Conservation (phyloP, 176 grass and related monocot species). For the Rhynchospora breviuscula region DNA sequence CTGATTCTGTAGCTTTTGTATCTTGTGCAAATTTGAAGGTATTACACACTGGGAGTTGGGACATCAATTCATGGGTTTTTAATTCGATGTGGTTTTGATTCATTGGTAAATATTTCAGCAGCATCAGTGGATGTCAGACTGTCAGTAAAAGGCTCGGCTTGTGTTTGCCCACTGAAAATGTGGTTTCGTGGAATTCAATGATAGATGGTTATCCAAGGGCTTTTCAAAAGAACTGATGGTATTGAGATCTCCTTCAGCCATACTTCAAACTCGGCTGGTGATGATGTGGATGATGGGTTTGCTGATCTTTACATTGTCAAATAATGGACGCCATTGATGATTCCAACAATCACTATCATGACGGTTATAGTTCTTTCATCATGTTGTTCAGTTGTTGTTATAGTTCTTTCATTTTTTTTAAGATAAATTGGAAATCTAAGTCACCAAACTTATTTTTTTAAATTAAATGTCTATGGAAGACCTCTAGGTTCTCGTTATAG, state of each 20-base stretch:
- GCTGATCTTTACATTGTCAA: slow-evolving; percentile 92
- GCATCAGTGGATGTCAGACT: slow-evolving; percentile 47
- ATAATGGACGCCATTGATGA: slow-evolving; percentile 94
- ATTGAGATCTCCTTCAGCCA: slow-evolving; percentile 97
- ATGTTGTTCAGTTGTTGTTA: too few species aligned
- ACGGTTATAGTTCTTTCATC: too few species aligned
- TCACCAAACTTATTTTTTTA: too few species aligned
- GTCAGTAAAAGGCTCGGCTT: slow-evolving; percentile 23
- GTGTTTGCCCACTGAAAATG: slow-evolving; percentile 43
- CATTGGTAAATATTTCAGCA: slow-evolving; percentile 40
- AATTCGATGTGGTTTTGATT: slow-evolving; percentile 7
- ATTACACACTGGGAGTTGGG: slow-evolving; percentile 26
- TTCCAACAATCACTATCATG: slow-evolving; percentile 92
- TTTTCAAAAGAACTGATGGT: slow-evolving; percentile 79
- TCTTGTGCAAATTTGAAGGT: slow-evolving; percentile 48
- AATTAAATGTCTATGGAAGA: too few species aligned
- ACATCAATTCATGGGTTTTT: slow-evolving; percentile 48
- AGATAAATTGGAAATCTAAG: too few species aligned
- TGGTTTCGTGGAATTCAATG: slow-evolving; percentile 91
- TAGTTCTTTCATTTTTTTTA: slow-evolving; percentile 29
- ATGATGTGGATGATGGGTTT: slow-evolving; percentile 67
- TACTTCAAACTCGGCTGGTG: slow-evolving; percentile 75
- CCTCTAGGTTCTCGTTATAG: too few species aligned
- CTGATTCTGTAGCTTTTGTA: slow-evolving; percentile 53
- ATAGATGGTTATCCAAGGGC: slow-evolving; percentile 71